These are phyloP conservation scores for Acacia pycnantha DNA, from an alignment of 331 rosid species.

Conservation along the genomic window DNA sequence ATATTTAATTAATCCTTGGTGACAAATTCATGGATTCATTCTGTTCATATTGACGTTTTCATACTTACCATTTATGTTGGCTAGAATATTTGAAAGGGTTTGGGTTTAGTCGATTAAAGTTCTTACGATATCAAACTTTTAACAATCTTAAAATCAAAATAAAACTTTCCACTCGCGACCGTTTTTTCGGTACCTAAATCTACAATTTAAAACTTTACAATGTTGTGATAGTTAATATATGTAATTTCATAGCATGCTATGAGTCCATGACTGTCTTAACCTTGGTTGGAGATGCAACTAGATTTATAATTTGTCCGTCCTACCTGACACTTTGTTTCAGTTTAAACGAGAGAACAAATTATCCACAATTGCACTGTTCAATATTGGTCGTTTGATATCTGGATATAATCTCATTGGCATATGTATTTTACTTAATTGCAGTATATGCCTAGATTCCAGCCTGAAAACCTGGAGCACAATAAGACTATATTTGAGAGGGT, in stretches of 20 bases:
- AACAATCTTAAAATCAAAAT: too few species aligned
- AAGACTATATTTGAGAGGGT: conserved; percentile 46
- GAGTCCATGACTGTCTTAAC: background rate
- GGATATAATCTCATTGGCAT: background rate
- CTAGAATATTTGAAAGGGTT: background rate
- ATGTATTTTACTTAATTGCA: conserved; percentile 11
- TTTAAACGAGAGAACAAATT: background rate
- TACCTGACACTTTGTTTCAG: background rate
- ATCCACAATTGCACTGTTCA: background rate
- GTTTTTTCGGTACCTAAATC: too few species aligned
- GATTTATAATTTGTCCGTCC: background rate
- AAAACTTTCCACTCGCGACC: too few species aligned
- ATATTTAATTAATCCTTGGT: background rate
- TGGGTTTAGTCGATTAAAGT: background rate
- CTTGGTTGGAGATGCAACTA: background rate
- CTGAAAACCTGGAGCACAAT: conserved; percentile 55
- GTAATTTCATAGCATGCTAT: background rate
- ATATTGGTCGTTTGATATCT: background rate
- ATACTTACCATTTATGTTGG: background rate
- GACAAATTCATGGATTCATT: background rate
- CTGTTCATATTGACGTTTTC: background rate
- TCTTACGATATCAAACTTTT: too few species aligned
- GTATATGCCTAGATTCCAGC: conserved; percentile 54
- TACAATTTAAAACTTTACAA: too few species aligned
- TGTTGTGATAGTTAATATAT: background rate